phyloP scores from a whole-genome alignment of 768 basidiomycete genomes.

The Collybia nuda region DNA sequence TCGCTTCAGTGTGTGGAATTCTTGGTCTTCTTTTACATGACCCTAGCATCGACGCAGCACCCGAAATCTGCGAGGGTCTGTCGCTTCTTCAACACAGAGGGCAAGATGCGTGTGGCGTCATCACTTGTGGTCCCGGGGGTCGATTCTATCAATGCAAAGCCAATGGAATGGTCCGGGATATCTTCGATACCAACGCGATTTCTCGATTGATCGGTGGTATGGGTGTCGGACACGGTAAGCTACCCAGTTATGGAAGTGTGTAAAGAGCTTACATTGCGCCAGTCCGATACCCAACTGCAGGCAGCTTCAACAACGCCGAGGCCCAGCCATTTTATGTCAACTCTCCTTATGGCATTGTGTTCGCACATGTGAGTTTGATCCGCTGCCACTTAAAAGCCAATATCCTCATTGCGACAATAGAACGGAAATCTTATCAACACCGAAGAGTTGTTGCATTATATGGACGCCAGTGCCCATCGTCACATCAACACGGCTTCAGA shows the following conservation, averaged over 20 bases:
- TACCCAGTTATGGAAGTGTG: slow-evolving; percentile 5
- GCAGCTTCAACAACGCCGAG: slow-evolving; percentile 94
- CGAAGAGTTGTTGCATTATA: slow-evolving; percentile 77
- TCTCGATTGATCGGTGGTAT: slow-evolving; percentile 85
- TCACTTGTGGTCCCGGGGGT: slow-evolving; percentile 94
- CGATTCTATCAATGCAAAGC: slow-evolving; percentile 98
- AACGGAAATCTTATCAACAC: slow-evolving; percentile 99
- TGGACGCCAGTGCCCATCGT: slow-evolving; percentile 95
- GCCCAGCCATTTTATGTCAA: slow-evolving; percentile 99
- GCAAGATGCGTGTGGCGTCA: slow-evolving; percentile 96
- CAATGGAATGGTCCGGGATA: slow-evolving; percentile 98
- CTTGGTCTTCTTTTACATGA: slow-evolving; percentile 86
- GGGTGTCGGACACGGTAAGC: slow-evolving; percentile 95
- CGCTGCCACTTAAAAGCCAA: neutral
- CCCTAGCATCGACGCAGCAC: slow-evolving; percentile 67
- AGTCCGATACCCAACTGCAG: slow-evolving; percentile 99
- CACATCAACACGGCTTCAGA: slow-evolving; percentile 99
- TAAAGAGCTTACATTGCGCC: slow-evolving; percentile 4
- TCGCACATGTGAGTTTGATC: slow-evolving; percentile 79
- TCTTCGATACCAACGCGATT: slow-evolving; percentile 83
- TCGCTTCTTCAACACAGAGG: slow-evolving; percentile 95
- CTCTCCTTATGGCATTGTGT: slow-evolving; percentile 98
- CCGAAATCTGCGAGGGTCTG: slow-evolving; percentile 94
- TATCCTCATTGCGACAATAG: slow-evolving; percentile 37
- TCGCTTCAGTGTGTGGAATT: slow-evolving; percentile 78